These are phyloP conservation scores for Cladophialophora immunda DNA, from an alignment of 2,329 filamentous ascomycete species.

Conservation along the genomic window DNA sequence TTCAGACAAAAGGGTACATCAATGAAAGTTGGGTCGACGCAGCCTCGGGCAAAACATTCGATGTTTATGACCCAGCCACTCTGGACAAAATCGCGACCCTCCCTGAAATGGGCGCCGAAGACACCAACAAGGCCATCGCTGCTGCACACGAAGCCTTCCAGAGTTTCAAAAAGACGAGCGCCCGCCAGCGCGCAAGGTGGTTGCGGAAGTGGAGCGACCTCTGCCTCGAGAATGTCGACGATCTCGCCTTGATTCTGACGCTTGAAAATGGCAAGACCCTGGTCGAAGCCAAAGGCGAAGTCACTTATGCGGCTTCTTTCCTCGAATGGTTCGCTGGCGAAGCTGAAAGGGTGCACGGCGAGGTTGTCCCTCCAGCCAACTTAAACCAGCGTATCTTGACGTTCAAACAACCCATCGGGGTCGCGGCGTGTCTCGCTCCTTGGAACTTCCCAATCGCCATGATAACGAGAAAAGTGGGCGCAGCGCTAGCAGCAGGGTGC, in stretches of 20 bases:
- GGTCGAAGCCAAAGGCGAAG: constrained; percentile 59
- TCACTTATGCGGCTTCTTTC: constrained; percentile 59
- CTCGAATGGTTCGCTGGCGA: constrained; percentile 63
- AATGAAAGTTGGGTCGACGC: constrained; percentile 74
- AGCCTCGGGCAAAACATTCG: constrained; percentile 88
- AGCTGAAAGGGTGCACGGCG: constrained; percentile 59
- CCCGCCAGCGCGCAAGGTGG: constrained; percentile 68
- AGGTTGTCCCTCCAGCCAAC: constrained; percentile 67
- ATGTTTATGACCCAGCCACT: constrained; percentile 83
- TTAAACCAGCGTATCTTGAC: constrained; percentile 79
- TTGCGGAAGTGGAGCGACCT: constrained; percentile 73
- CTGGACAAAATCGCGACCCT: constrained; percentile 81
- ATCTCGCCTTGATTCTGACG: constrained; percentile 62
- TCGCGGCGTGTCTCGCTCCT: constrained; percentile 83
- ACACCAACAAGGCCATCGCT: constrained; percentile 81
- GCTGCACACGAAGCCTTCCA: constrained; percentile 77
- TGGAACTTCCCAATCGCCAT: constrained; percentile 89
- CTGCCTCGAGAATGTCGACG: constrained; percentile 70
- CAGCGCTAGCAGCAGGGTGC: constrained; percentile 51
- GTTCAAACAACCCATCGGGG: constrained; percentile 83
- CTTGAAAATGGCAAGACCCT: constrained; percentile 70
- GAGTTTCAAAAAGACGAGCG: constrained; percentile 67
- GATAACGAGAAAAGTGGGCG: constrained; percentile 58
- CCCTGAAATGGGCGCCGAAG: constrained; percentile 79
- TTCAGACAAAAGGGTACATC: constrained; percentile 42